Evolutionary conservation across 768 basidiomycete genomes (phyloP), one percentile per base, ranked within the genome.

Genomic region (Coprinopsis marcescibilis): DNA sequence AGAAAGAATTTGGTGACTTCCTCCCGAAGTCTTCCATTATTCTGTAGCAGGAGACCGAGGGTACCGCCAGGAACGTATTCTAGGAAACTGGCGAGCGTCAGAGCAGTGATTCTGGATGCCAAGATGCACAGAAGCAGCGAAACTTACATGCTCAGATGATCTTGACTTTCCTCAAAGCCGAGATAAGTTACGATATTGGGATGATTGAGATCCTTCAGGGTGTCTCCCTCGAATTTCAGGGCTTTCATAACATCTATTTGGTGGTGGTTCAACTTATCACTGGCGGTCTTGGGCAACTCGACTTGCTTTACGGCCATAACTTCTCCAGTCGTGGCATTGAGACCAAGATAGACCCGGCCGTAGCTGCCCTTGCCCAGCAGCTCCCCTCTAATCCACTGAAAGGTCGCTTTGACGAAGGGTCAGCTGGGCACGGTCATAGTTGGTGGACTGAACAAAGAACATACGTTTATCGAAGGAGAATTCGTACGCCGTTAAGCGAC

Each of bases 31-130:
- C 88, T 88, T 52, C 92, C 93, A 59, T 97, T 86, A 51, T 90
- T 90, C 45, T 87, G 82, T 54, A 98, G 64, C 67, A 91, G 84
- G 59, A 87, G 81, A 55, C 91, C 90, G 50, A 99, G 80, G 0
- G 95, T 96, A 12, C 96, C 96, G 58, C 96, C 96, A 46, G 95
- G 93, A 45, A 99, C 95, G 62, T 99, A 99, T 69, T 99, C 96
- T 60, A 99, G 72, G 73, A 99, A 98, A 59, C 95, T 98, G 53
- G 37, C 24, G 20, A 52, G 24, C 30, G 13, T 43, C 35, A 46
- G 32, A 30, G 36, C 19, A 30, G 14, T 35, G 15, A 47, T 25
- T 21, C 2, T n/a, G n/a, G n/a, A n/a, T n/a, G n/a, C n/a, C n/a
- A n/a, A n/a, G n/a, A n/a, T n/a, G n/a, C 42, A 51, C 23, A 36